Evolutionary conservation across 225 moss, liverwort and hornwort species (phyloP).

Genomic region (Polytrichum commune): DNA sequence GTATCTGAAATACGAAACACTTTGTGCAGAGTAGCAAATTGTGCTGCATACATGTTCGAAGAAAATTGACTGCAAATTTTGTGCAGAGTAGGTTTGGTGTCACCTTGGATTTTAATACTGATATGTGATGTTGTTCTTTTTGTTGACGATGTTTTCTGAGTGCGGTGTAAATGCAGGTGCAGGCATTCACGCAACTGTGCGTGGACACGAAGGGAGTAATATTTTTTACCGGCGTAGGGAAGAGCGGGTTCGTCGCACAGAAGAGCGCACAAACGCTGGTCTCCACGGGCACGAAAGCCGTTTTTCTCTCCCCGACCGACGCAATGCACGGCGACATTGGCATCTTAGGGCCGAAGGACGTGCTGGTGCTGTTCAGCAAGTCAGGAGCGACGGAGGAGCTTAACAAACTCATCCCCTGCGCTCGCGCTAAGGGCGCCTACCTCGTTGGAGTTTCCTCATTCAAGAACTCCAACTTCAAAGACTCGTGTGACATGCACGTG

Average conservation of each 20-base stretch:
- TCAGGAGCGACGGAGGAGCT: conserved; percentile 80
- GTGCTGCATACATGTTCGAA: not conserved
- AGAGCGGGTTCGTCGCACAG: conserved; percentile 82
- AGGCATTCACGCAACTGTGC: conserved; percentile 51
- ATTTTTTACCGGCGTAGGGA: conserved; percentile 60
- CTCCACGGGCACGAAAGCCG: conserved; percentile 75
- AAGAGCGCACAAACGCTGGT: conserved; percentile 75
- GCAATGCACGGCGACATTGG: conserved; percentile 84
- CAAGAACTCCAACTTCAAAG: conserved; percentile 35
- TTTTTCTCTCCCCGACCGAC: conserved; percentile 72
- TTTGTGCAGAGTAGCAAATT: too few species aligned
- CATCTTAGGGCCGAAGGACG: conserved; percentile 57
- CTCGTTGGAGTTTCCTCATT: conserved; percentile 72
- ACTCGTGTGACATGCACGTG: conserved; percentile 80
- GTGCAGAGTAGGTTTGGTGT: not conserved
- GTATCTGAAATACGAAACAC: too few species aligned
- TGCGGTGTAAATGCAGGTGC: conserved; percentile 26
- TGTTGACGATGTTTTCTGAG: not conserved
- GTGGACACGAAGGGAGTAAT: conserved; percentile 43
- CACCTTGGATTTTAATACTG: not conserved
- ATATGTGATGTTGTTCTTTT: not conserved
- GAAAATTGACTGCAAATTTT: not conserved
- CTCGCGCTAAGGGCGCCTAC: conserved; percentile 67
- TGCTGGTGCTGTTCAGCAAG: conserved; percentile 72
- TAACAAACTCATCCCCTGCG: conserved; percentile 60